Conservation (phyloP, 2,329 filamentous ascomycete genomes). For the Fusarium sarcochroum region DNA sequence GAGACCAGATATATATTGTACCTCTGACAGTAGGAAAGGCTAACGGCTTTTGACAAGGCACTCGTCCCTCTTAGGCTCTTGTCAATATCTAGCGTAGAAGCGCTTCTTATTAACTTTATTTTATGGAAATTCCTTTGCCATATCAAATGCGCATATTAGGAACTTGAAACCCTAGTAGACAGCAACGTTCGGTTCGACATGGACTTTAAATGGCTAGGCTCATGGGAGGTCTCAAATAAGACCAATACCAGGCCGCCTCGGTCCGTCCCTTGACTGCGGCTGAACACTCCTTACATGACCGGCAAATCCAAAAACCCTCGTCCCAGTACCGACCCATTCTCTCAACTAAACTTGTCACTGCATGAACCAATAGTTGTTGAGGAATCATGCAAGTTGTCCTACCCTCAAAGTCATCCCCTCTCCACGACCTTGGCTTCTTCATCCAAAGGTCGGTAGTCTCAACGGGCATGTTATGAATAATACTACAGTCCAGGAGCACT, state of each 20-base stretch:
- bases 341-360: neutral
- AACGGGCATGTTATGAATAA: neutral
- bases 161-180: no score
- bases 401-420: neutral
- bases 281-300: slow-evolving; percentile 12
- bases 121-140: no score
- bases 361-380: neutral
- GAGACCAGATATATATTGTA: no score
- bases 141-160: no score
- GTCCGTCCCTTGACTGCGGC: slow-evolving; percentile 40
- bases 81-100: no score
- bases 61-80: no score
- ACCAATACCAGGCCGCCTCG: slow-evolving; percentile 27
- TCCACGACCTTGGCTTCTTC: neutral
- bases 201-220: neutral
- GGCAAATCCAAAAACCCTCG: slow-evolving; percentile 4
- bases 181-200: no score
- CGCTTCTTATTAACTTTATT: no score
- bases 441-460: neutral
- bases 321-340: slow-evolving; percentile 4
- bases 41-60: no score
- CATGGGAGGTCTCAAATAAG: slow-evolving; percentile 7
- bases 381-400: slow-evolving; percentile 4
- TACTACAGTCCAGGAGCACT: no score
- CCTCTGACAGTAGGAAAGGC: no score